These are phyloP conservation scores for Zizania latifolia DNA, from an alignment of 176 grass and related monocot genomes.

Conservation along the genomic window DNA sequence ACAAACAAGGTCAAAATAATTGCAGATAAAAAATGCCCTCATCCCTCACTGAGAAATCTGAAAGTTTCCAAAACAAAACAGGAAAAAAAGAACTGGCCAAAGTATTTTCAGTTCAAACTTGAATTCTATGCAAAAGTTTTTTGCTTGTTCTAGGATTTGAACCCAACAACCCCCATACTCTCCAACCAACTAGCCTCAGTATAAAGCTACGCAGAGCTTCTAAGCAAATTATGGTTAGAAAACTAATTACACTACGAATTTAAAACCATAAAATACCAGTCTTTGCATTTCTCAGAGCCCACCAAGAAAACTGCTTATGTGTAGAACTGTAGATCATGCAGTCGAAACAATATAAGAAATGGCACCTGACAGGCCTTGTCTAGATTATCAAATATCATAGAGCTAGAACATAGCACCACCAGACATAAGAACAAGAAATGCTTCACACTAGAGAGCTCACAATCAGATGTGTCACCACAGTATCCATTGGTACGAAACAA, in stretches of 20 bases:
- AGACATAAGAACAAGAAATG: not conserved
- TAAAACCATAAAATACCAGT: too few species aligned
- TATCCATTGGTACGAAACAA: not conserved
- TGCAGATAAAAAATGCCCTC: not conserved
- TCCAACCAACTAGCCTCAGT: too few species aligned
- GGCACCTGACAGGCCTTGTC: not conserved
- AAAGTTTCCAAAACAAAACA: not conserved
- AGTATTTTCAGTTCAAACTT: too few species aligned
- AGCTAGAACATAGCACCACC: not conserved
- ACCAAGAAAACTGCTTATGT: too few species aligned
- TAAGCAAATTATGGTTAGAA: too few species aligned
- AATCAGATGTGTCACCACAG: constrained; percentile 8
- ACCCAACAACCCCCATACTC: too few species aligned
- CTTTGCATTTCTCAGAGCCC: too few species aligned
- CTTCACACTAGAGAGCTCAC: not conserved
- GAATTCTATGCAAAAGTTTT: too few species aligned
- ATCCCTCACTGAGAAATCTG: not conserved
- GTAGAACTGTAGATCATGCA: not conserved
- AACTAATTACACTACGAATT: too few species aligned
- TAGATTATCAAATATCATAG: not conserved
- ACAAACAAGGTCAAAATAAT: not conserved
- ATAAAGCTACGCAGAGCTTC: too few species aligned
- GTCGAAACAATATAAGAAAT: constrained; percentile 8
- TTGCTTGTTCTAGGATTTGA: too few species aligned
- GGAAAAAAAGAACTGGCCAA: too few species aligned